Percentiles rank a stretch among this genome's conserved stretches.
phyloP scores from a whole-genome alignment of 495 filamentous ascomycete species.

The Sordaria brevicollis region DNA sequence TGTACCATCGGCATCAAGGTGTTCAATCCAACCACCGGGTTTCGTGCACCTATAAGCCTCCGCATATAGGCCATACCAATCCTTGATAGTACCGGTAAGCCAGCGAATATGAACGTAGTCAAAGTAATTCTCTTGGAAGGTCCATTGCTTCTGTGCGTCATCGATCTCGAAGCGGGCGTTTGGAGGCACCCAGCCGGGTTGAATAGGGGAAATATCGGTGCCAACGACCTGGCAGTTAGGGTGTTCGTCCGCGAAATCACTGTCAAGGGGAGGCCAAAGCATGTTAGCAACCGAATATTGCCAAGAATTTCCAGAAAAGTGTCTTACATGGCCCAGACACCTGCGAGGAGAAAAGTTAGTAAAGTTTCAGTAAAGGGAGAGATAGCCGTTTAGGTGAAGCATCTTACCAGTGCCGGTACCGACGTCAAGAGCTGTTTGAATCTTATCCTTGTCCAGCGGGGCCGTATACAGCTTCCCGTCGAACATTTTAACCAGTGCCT shows the following conservation, averaged over 20 bases:
- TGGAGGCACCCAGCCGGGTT: slow-evolving; percentile 33
- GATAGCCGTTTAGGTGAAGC: neutral
- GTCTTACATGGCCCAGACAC: neutral
- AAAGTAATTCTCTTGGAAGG: slow-evolving; percentile 31
- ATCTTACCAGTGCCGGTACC: slow-evolving; percentile 10
- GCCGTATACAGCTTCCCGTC: slow-evolving; percentile 44
- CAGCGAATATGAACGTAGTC: slow-evolving; percentile 48
- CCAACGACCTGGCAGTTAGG: slow-evolving; percentile 43
- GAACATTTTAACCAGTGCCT: slow-evolving; percentile 16
- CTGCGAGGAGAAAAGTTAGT: neutral
- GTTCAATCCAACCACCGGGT: slow-evolving; percentile 26
- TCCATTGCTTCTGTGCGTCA: slow-evolving; percentile 38
- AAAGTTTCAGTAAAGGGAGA: neutral
- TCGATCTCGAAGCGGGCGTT: slow-evolving; percentile 41
- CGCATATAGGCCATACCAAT: slow-evolving; percentile 34
- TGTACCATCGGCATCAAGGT: neutral
- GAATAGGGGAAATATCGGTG: slow-evolving; percentile 49
- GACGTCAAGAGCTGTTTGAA: slow-evolving; percentile 44
- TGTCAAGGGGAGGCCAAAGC: slow-evolving; percentile 10
- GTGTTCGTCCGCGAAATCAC: slow-evolving; percentile 31
- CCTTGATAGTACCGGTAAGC: slow-evolving; percentile 36
- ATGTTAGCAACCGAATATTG: neutral
- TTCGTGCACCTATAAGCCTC: slow-evolving; percentile 22
- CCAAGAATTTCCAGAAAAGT: neutral
- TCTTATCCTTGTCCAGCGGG: slow-evolving; percentile 34